A percentile compares a stretch with the other conserved stretches of the same genome.
Evolutionary conservation across 2,329 filamentous ascomycete genomes (phyloP).

Genomic region (Didymosphaeria variabile): DNA sequence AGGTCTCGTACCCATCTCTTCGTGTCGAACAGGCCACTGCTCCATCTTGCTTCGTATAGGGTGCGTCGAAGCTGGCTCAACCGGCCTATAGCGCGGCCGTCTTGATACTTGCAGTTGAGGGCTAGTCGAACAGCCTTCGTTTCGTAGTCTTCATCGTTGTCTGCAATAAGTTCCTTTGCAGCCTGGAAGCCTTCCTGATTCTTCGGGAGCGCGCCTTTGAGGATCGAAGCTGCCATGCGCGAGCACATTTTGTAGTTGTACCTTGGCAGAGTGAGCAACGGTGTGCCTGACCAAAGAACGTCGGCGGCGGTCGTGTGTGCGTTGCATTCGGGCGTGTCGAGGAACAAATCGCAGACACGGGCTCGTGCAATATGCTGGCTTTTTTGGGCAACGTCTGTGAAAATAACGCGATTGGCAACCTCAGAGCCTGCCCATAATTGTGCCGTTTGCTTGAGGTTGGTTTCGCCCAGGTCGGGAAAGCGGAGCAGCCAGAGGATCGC

Average conservation of each 20-base stretch:
- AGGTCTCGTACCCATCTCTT: conserved; percentile 88
- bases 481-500: conserved; percentile 95
- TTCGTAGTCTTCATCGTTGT: conserved; percentile 85
- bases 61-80: conserved; percentile 81
- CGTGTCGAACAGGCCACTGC: conserved; percentile 89
- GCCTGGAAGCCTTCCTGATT: conserved; percentile 71
- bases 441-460: conserved; percentile 82
- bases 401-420: conserved; percentile 86
- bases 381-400: conserved; percentile 97
- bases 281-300: conserved; percentile 94
- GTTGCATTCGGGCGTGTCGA: conserved; percentile 98
- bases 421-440: conserved; percentile 82
- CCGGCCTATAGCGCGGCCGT: conserved; percentile 63
- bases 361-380: conserved; percentile 92
- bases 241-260: conserved; percentile 99
- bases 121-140: conserved; percentile 57
- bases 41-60: conserved; percentile 85
- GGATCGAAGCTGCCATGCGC: conserved; percentile 94
- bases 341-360: conserved; percentile 89
- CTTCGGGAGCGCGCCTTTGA: conserved; percentile 86
- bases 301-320: conserved; percentile 97
- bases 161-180: conserved; percentile 78
- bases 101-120: conserved; percentile 42
- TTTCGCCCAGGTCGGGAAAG: conserved; percentile 92
- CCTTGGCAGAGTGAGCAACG: conserved; percentile 85